Conservation (phyloP, 192 early-diverging fungal genomes). For the Kickxella alabastrina region DNA sequence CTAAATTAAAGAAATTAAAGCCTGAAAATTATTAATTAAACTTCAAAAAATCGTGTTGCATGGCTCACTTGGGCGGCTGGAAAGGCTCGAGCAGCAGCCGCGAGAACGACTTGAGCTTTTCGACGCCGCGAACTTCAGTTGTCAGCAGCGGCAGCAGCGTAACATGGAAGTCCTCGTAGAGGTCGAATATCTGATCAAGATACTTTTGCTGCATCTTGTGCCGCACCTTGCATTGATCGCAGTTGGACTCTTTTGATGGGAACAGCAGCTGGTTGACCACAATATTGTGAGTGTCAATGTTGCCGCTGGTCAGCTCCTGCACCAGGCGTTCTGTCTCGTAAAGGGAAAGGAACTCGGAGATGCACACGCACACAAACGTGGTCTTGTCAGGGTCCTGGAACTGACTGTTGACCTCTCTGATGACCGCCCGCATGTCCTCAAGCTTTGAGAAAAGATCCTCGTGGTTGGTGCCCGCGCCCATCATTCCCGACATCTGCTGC, state of each 20-base stretch:
- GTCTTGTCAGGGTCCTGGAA: conserved; percentile 99
- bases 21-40: no score
- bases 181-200: conserved; percentile 94
- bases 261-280: conserved; percentile 98
- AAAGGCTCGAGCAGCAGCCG: conserved; percentile 87
- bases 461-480: conserved; percentile 77
- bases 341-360: conserved; percentile 97
- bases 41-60: no score
- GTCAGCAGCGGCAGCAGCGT: conserved; percentile 92
- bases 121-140: conserved; percentile 92
- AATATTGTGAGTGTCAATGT: conserved; percentile 99
- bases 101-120: conserved; percentile 88
- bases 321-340: conserved; percentile 99
- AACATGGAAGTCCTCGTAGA: conserved; percentile 99
- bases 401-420: conserved; percentile 97
- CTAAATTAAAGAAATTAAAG: no score
- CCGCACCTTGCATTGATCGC: conserved; percentile 86
- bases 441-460: conserved; percentile 96
- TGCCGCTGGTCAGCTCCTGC: conserved; percentile 95
- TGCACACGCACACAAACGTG: conserved; percentile 99
- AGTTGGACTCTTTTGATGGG: conserved; percentile 81
- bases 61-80: conserved; percentile 43
- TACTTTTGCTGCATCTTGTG: conserved; percentile 99
- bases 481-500: conserved; percentile 77
- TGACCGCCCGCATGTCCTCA: conserved; percentile 92